Evolutionary conservation across 305 asterid genomes (phyloP), one percentile per base, ranked within the genome.

Genomic region (Solanum hybrid): DNA sequence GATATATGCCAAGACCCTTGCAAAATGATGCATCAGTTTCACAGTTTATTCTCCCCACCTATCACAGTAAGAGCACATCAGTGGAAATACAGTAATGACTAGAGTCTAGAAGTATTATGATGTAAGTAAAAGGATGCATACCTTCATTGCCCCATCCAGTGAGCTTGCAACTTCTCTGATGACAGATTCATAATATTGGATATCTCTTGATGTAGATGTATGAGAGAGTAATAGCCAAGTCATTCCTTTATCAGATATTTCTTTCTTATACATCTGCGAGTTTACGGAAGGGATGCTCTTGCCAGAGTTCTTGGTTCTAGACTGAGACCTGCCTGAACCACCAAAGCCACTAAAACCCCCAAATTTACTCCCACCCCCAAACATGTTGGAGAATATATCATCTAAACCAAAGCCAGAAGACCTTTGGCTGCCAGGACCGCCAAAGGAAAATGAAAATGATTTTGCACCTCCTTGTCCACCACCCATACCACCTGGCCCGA

Each of bases 41-140:
- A 91, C 99, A 97, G 90, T 96, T 95, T 90, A 96, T 82, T 88
- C 95, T 93, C 89, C 99, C 98, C 69, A 89, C 96, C 99, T 97
- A 94, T 81, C 90, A 37, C 77, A 77, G 71, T 82, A 85, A 89
- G 16, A 83, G 75, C 64, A 61, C 36, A 83, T 89, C 76, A 76
- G 88, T 33, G 12, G 8, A 90, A 39, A 73, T 24, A 67, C 57
- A 75, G 35, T 78, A 89, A 67, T 39, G 26, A 61, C 39, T 33
- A n/a, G 20, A 75, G 26, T 37, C 39, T 36, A 26, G n/a, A 76
- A 4, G 28, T 35, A 22, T 14, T 36, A 57, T 81, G 84, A 88
- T 73, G 76, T 16, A 64, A 81, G 78, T 75, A 24, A 26, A 81
- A 29, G 51, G 13, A 20, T 37, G 73, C 88, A 85, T 93, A 97